Evolutionary conservation across 1,284 basidiomycete genomes (phyloP), one percentile per base, ranked within the genome.

Genomic region (Ustilago hordei): DNA sequence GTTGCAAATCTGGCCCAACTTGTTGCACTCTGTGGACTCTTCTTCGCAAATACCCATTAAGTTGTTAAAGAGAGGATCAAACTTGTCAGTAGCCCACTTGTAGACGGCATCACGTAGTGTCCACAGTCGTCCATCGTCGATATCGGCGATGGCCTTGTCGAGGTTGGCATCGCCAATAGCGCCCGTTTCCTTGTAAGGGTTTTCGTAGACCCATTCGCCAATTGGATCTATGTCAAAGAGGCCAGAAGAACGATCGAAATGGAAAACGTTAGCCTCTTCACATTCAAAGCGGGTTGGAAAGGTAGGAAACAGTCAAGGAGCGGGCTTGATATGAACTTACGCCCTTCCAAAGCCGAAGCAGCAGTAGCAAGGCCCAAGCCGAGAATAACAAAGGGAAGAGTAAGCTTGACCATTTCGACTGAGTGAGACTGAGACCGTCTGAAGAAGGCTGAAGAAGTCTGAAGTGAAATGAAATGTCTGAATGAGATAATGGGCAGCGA

Each of bases 181-280:
- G 5, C 39, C 39, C 7, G 8, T 0, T 0, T 28, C 0, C 23
- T 28, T 28, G 23, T 28, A 28, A 28, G 23, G 23, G 23, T 28
- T 28, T 0, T 3, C 0, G 23, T 28, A 23, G 23, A 0, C 2
- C 23, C 0, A 2, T 23, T 0, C 23, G 23, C 2, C 2, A 2
- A 2, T 23, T 2, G 23, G 2, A 0, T 23, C 2, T 2, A 23
- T 23, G 23, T 23, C 23, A 3, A 28, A 28, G 3, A 28, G 0
- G 23, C 23, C 23, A 28, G 23, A 28, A 28, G 23, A 28, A 28
- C 23, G 23, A 28, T 28, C 3, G 23, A 28, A 28, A 28, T 28
- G 3, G 23, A 28, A 28, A 28, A 3, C 23, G 23, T 28, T 28
- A 28, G 23, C 23, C 0, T 28, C 23, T 3, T 28, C 23, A 28